Percentiles rank a stretch among this genome's conserved stretches.
phyloP scores from a whole-genome alignment of 352 stramenopile genomes.

The Phytophthora palmivora region DNA sequence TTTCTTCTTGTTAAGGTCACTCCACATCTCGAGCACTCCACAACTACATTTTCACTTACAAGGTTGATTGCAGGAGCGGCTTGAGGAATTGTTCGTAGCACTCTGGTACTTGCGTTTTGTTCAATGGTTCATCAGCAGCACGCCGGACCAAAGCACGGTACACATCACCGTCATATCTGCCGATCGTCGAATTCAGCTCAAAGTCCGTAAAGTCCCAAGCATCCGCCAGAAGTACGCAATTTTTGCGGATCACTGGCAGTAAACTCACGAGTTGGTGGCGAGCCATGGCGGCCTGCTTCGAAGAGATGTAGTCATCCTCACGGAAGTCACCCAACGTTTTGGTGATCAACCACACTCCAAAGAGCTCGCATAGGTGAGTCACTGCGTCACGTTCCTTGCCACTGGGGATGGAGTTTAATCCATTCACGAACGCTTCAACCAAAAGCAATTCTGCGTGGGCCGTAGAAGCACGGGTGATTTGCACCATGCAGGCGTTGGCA shows the following conservation, averaged over 20 bases:
- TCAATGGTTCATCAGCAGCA: conserved; percentile 60
- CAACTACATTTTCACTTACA: conserved; percentile 25
- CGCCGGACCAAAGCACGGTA: conserved; percentile 66
- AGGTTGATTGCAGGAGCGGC: conserved; percentile 41
- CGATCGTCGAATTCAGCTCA: conserved; percentile 75
- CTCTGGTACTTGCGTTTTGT: conserved; percentile 61
- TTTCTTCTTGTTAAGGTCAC: too few relatives aligned
- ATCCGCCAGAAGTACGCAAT: conserved; percentile 53
- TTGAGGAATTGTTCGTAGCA: conserved; percentile 67
- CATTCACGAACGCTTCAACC: conserved; percentile 45
- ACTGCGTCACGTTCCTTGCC: conserved; percentile 41
- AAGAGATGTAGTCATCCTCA: conserved; percentile 57
- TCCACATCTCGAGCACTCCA: not conserved
- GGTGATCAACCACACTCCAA: conserved; percentile 48
- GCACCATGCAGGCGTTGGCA: conserved; percentile 55
- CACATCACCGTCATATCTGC: conserved; percentile 75
- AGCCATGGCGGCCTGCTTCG: conserved; percentile 43
- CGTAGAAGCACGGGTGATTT: conserved; percentile 54
- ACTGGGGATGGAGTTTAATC: conserved; percentile 31
- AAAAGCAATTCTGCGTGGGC: conserved; percentile 58
- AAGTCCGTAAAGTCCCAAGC: conserved; percentile 62
- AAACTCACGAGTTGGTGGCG: conserved; percentile 43
- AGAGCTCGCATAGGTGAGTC: conserved; percentile 42
- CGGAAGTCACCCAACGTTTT: conserved; percentile 60
- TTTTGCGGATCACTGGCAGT: conserved; percentile 52